Base-by-base conservation (phyloP, 495 filamentous ascomycete species). In the Trichoderma reesei region DNA sequence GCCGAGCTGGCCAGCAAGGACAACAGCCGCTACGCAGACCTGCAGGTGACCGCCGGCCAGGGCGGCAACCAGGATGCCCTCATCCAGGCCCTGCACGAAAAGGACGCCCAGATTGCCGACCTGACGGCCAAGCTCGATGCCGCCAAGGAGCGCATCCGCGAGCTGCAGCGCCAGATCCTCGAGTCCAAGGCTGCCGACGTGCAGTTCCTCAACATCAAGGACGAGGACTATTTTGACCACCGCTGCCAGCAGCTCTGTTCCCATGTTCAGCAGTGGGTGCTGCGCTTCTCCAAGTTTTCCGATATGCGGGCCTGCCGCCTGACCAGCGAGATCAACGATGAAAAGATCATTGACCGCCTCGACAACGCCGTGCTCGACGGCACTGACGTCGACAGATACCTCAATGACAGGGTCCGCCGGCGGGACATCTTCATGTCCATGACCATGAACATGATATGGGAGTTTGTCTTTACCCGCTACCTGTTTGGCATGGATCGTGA, bases 401-500 rank as follows among this genome's bases (percentile, higher is more conserved):
- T 98, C 13, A 81, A 81, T 66, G 95, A 98, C 71, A 88, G 95
- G 51, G 88, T 94, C 62, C 84, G 84, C 65, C 86, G 94, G 61
- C 85, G 91, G 41, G 90, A 96, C 76, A 88, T 97, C 41, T 95
- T 98, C 78, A 96, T 96, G 89, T 92, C 90, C 33, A 89, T 98
- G 68, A 87, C 91, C 67, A 98, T 97, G 91, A 92, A 86, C 54
- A 96, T 98, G 90, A 85, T 98, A 41, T 97, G 91, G 91, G 93
- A 98, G 72, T 96, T 90, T 70, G 86, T 98, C 71, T 98, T 98
- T 74, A 96, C 92, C 11, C 87, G 95, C 64, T 98, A 98, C 71
- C 85, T 98, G 41, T 98, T 98, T 71, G 94, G 95, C 66, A 94
- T 98, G 90, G 93, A 97, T 75, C 84, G 91, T 61, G 94, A 96